Base-by-base conservation (phyloP, 2,329 filamentous ascomycete genomes). In the Calonectria honghensis region DNA sequence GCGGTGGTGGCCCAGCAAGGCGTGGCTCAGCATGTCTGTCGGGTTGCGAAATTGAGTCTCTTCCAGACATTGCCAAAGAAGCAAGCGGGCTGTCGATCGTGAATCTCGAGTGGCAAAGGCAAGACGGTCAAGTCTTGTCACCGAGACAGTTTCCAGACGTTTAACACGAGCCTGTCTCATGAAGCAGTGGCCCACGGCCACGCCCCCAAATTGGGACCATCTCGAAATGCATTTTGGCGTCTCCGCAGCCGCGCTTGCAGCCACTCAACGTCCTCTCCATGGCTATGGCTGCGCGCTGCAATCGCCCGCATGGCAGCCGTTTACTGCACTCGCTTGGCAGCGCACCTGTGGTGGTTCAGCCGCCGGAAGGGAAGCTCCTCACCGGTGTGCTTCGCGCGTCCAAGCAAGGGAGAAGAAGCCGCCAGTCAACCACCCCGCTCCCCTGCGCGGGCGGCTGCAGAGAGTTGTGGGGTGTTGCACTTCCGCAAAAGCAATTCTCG, bases 11-110 rank as follows among this genome's bases (percentile, higher is more conserved):
- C 13, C 63, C 63, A 3, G 5, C 9, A 27, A 51, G 31, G 27
- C n/a, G 20, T 66, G n/a, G 63, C 63, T 66, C 63, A 66, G 63
- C 20, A n/a, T 51, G 45, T 27, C 31, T n/a, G 20, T 27, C 35
- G n/a, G 20, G n/a, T 27, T 27, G 64, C 29, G 45, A 66, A 51
- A 66, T 66, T 66, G 57, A 61, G 57, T 61, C 57, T 66, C 64
- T 37, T 16, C 29, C 32, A 24, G 41, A 11, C 27, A 24, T 51
- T 11, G 14, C 45, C 10, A 52, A 66, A 66, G 45, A 31, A 66
- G 64, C n/a, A 66, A 66, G 64, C 32, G 31, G 14, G 20, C 3
- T 39, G 64, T 9, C 45, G 64, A 66, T 66, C 64, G 13, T 37
- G 31, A 50, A 10, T 14, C 48, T 41, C 48, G 51, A 37, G 31